A percentile compares a stretch with the other conserved stretches of the same genome.
Conservation (phyloP, 768 basidiomycete species). For the Podaxis sp. region DNA sequence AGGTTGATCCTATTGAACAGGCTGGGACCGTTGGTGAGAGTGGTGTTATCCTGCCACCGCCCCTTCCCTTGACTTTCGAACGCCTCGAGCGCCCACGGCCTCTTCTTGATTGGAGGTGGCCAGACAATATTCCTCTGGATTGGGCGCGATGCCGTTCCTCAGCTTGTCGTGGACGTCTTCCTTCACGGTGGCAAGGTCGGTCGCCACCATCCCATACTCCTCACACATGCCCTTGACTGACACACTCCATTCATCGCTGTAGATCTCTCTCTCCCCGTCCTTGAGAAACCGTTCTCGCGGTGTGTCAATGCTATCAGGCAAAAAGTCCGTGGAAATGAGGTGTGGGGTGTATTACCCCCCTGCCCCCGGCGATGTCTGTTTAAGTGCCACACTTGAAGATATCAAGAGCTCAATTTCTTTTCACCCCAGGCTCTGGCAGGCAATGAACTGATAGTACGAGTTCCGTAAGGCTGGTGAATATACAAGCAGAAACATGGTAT, state of each 20-base stretch:
- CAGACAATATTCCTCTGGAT: constrained; percentile 99
- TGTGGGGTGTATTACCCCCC: constrained; percentile 85
- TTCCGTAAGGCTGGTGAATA: too few species aligned
- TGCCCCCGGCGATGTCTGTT: constrained; percentile 61
- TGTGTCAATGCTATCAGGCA: constrained; percentile 90
- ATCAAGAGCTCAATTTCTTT: too few species aligned
- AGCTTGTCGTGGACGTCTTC: constrained; percentile 89
- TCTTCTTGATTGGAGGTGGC: constrained; percentile 96
- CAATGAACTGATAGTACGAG: too few species aligned
- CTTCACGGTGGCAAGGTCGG: too few species aligned
- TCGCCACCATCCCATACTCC: constrained; percentile 18
- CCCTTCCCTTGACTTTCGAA: constrained; percentile 91
- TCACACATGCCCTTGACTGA: background rate
- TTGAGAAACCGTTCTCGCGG: constrained; percentile 95
- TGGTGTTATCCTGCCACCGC: constrained; percentile 71
- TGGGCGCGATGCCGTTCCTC: constrained; percentile 97
- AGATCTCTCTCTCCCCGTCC: constrained; percentile 85
- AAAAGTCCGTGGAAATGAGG: constrained; percentile 92
- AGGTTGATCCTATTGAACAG: too few species aligned
- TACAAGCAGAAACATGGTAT: too few species aligned
- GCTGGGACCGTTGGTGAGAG: too few species aligned
- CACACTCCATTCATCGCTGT: background rate
- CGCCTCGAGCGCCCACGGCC: constrained; percentile 89
- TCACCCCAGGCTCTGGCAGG: too few species aligned
- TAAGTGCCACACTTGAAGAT: too few species aligned